Conservation (phyloP, 495 filamentous ascomycete genomes). For the Lasiosphaeris hirsuta region DNA sequence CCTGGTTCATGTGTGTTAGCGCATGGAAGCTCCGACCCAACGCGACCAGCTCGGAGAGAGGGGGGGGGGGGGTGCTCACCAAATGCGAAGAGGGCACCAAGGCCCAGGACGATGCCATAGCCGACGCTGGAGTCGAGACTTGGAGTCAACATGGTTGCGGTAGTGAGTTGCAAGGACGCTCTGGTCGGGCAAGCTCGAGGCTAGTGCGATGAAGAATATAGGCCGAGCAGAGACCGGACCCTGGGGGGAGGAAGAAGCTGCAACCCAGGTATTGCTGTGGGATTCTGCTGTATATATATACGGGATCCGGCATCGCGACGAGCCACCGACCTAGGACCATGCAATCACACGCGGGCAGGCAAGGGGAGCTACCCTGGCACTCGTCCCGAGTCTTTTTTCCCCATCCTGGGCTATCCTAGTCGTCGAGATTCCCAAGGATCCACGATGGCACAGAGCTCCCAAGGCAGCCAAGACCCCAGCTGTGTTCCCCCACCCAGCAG, state of each 20-base stretch:
- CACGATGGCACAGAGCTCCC: background rate
- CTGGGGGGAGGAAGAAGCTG: background rate
- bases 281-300: slow-evolving; percentile 4
- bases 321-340: background rate
- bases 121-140: slow-evolving; percentile 69
- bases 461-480: background rate
- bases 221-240: slow-evolving; percentile 2
- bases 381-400: too few species aligned
- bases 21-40: slow-evolving; percentile 1
- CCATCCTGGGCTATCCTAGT: background rate
- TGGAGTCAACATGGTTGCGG: slow-evolving; percentile 30
- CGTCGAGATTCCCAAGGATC: background rate
- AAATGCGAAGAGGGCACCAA: slow-evolving; percentile 73
- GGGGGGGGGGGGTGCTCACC: slow-evolving; percentile 46
- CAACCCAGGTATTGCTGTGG: background rate
- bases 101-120: slow-evolving; percentile 79
- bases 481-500: slow-evolving; percentile 8
- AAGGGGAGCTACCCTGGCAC: slow-evolving; percentile 2
- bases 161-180: background rate
- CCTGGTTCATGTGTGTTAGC: background rate
- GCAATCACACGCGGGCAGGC: background rate
- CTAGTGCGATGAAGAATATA: background rate
- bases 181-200: background rate
- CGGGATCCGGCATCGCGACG: background rate
- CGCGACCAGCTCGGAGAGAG: background rate